Evolutionary conservation across 2,329 filamentous ascomycete species (phyloP), one percentile per base, ranked within the genome.

Genomic region (Xylaria sp.): DNA sequence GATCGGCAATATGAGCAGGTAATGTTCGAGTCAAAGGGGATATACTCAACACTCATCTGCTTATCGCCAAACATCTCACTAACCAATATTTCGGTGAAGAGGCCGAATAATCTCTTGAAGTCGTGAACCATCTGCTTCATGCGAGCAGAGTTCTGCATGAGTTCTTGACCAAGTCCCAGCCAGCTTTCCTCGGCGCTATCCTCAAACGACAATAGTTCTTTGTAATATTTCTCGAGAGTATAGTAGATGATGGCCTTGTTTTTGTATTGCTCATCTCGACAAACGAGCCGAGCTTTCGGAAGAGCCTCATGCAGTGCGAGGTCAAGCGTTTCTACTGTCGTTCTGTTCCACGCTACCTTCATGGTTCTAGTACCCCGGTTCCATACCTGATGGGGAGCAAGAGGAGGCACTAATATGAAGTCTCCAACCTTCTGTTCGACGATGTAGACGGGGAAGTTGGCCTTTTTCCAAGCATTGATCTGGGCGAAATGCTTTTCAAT

Each of bases 281-380:
- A 98, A 2, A 98, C 95, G 73, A 98, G 88, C 12, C 94, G 89
- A 9, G 94, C 93, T 74, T 94, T 93, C 0, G 94, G 94, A 2
- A 99, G 85, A 0, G 95, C 94, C 81, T 98, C 96, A 67, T 90
- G 87, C 21, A 98, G 80, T 0, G 95, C 96, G 78, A 97, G 84
- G 71, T 95, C 92, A 3, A 99, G 85, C 0, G 96, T 98, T 76
- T 98, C 94, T 1, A 92, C 92, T 0, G 94, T 98, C 0, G 93
- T 98, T 30, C 96, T 88, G 78, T 99, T 99, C 96, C 96, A 99
- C 0, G 96, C 96, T 7, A 97, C 94, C 78, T 99, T 99, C 88
- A 98, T 93, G 0, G 96, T 99, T 53, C 94, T 87, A 1, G 95
- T 98, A 21, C 96, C 96, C 57, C 95, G 89, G 77, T 99, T 99